A percentile compares a stretch with the other conserved stretches of the same genome.
Conservation (phyloP, 345 rosid genomes). For the Rubroshorea leprosula region DNA sequence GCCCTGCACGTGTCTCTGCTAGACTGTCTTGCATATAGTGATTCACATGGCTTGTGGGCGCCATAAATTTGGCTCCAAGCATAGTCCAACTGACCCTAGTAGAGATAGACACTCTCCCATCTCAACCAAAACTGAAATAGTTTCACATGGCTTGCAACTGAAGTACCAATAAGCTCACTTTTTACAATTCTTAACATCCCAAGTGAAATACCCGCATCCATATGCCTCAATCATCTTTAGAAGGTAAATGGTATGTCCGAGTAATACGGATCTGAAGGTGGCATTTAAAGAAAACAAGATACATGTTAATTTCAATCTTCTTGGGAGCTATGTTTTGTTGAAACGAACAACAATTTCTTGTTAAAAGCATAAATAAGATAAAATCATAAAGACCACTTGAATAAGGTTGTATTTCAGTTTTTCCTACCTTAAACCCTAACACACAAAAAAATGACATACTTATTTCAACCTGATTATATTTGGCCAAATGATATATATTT, state of each 20-base stretch:
- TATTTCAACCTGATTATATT: too few relatives aligned
- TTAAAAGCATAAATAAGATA: too few relatives aligned
- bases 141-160: not conserved
- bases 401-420: too few relatives aligned
- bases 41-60: not conserved
- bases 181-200: not conserved
- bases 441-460: too few relatives aligned
- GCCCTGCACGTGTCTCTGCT: too few relatives aligned
- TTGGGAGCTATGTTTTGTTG: too few relatives aligned
- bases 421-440: too few relatives aligned
- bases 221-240: slow-evolving; percentile 25
- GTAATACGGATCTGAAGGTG: slow-evolving; percentile 67
- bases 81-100: too few relatives aligned
- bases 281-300: not conserved
- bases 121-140: not conserved
- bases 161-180: not conserved
- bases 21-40: not conserved
- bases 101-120: too few relatives aligned
- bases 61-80: not conserved
- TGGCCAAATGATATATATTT: too few relatives aligned
- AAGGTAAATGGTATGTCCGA: slow-evolving; percentile 51
- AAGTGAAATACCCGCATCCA: not conserved
- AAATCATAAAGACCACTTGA: too few relatives aligned
- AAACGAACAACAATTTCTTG: too few relatives aligned
- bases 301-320: not conserved